These are phyloP conservation scores for Trichoderma simmonsii DNA, from an alignment of 2,329 filamentous ascomycete genomes.

Conservation along the genomic window DNA sequence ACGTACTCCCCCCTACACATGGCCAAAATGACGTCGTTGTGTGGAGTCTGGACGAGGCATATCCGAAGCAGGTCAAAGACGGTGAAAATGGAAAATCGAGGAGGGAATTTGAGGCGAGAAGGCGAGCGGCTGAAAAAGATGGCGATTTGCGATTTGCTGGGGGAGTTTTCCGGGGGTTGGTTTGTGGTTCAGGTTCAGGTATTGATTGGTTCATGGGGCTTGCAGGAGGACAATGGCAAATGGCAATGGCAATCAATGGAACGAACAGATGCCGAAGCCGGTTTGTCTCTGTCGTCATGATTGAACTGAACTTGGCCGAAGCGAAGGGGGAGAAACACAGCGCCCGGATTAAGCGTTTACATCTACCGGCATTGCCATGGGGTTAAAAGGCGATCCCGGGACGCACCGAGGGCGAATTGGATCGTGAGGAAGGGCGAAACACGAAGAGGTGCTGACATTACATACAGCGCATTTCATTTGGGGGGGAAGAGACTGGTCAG, in stretches of 20 bases:
- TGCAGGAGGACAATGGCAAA: background rate
- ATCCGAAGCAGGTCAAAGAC: background rate
- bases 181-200: too few species aligned
- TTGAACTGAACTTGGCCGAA: background rate
- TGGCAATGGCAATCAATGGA: background rate
- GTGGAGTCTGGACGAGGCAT: conserved; percentile 9
- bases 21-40: conserved; percentile 14
- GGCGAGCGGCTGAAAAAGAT: background rate
- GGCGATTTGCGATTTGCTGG: background rate
- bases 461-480: too few species aligned
- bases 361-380: conserved; percentile 17
- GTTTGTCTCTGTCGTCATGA: background rate
- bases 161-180: background rate
- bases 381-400: conserved; percentile 16
- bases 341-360: conserved; percentile 12
- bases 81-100: background rate
- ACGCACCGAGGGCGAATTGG: conserved; percentile 15
- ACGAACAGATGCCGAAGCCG: background rate
- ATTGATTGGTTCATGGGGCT: background rate
- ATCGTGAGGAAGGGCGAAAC: background rate
- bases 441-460: background rate
- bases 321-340: background rate
- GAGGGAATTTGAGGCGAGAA: background rate
- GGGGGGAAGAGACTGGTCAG: background rate
- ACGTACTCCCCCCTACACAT: background rate